Conservation (phyloP, 2,329 filamentous ascomycete species). For the Colletotrichum caudatum region DNA sequence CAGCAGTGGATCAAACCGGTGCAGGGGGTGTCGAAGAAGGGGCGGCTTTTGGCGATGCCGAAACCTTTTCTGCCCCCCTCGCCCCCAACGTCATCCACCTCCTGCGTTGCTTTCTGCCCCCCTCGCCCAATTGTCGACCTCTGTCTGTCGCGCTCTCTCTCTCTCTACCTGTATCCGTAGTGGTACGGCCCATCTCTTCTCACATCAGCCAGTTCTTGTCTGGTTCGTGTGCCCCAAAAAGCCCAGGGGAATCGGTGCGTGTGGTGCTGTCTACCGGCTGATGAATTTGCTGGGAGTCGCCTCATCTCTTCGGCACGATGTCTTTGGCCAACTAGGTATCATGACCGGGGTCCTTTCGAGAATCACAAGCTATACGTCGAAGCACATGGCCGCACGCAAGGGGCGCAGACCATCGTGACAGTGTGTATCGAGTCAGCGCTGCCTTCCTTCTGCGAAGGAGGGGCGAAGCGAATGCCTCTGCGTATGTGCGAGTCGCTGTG, state of each 20-base stretch:
- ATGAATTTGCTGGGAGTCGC: slow-evolving; percentile 21
- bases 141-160: too few relatives aligned
- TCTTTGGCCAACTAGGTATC: slow-evolving; percentile 4
- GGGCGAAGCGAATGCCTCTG: slow-evolving; percentile 9
- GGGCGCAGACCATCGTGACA: background rate
- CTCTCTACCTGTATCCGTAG: background rate
- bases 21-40: slow-evolving; percentile 38
- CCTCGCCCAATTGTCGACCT: background rate
- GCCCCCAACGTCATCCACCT: background rate
- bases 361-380: background rate
- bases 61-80: slow-evolving; percentile 39
- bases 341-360: background rate
- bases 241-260: slow-evolving; percentile 20
- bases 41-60: slow-evolving; percentile 39
- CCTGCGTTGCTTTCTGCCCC: background rate
- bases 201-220: slow-evolving; percentile 8
- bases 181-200: slow-evolving; percentile 19
- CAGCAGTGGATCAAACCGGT: slow-evolving; percentile 41
- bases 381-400: too few relatives aligned
- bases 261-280: slow-evolving; percentile 16
- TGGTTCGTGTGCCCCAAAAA: slow-evolving; percentile 20
- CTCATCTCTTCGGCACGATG: slow-evolving; percentile 20
- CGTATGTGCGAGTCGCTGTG: slow-evolving; percentile 6
- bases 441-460: background rate
- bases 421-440: slow-evolving; percentile 30